Conservation (phyloP, 306 rosid genomes). For the Casuarina equisetifolia region DNA sequence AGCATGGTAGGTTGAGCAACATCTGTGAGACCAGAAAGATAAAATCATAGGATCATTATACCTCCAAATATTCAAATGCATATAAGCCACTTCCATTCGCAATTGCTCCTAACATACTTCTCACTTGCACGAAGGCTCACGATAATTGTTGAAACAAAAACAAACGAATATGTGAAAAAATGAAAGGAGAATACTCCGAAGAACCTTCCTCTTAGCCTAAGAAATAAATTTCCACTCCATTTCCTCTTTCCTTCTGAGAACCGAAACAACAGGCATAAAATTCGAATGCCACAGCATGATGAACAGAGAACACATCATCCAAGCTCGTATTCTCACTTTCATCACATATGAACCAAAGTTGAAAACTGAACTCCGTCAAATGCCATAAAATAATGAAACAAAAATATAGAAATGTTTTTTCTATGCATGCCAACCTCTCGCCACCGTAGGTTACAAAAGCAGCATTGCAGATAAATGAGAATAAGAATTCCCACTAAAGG, state of each 20-base stretch:
- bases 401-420: background rate
- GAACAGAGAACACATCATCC: too few species aligned
- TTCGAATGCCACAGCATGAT: background rate
- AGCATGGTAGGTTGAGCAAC: slow-evolving; percentile 43
- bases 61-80: background rate
- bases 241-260: background rate
- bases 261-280: background rate
- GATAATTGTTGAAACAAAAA: background rate
- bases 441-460: background rate
- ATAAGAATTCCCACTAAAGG: background rate
- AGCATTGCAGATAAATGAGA: background rate
- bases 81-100: slow-evolving; percentile 11
- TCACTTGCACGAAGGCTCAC: background rate
- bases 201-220: background rate
- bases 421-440: background rate
- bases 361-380: background rate
- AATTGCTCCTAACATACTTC: background rate
- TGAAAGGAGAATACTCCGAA: background rate
- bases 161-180: background rate
- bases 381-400: background rate
- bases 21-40: slow-evolving; percentile 41
- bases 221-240: slow-evolving; percentile 10
- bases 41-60: background rate
- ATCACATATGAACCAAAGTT: background rate
- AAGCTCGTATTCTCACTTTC: background rate